Conservation (phyloP, 2,329 filamentous ascomycete genomes). For the Biscogniauxia sp. region DNA sequence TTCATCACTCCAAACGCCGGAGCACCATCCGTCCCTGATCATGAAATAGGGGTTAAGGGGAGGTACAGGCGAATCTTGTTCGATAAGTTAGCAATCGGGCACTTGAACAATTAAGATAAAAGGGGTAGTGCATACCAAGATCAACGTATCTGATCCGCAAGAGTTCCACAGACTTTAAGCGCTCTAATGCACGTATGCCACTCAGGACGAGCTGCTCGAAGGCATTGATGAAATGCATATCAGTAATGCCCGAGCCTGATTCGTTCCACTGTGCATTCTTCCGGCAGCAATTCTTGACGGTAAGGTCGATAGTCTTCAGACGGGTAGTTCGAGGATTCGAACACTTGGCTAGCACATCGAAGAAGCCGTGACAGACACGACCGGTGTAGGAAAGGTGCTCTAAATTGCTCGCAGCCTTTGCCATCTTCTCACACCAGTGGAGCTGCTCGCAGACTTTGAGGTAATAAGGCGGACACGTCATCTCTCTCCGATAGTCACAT, state of each 20-base stretch:
- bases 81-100: conserved; percentile 10
- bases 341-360: conserved; percentile 54
- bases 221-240: conserved; percentile 67
- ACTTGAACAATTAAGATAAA: neutral
- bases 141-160: conserved; percentile 74
- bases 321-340: conserved; percentile 47
- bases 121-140: conserved; percentile 49
- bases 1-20: conserved; percentile 69
- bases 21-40: conserved; percentile 57
- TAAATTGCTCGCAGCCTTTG: conserved; percentile 56
- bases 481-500: conserved; percentile 67
- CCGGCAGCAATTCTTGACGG: conserved; percentile 73
- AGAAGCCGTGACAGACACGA: conserved; percentile 67
- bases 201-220: conserved; percentile 68
- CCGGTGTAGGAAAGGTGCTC: conserved; percentile 72
- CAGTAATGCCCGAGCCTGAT: conserved; percentile 66
- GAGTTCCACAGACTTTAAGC: conserved; percentile 58
- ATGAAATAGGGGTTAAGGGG: conserved; percentile 72
- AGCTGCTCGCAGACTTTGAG: conserved; percentile 56
- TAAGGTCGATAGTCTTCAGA: conserved; percentile 67
- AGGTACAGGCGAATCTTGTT: conserved; percentile 64
- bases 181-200: conserved; percentile 58
- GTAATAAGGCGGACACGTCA: conserved; percentile 58
- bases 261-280: conserved; percentile 55
- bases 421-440: conserved; percentile 66